Base-by-base conservation (phyloP, 2,329 filamentous ascomycete genomes). In the Botrytis fabae region DNA sequence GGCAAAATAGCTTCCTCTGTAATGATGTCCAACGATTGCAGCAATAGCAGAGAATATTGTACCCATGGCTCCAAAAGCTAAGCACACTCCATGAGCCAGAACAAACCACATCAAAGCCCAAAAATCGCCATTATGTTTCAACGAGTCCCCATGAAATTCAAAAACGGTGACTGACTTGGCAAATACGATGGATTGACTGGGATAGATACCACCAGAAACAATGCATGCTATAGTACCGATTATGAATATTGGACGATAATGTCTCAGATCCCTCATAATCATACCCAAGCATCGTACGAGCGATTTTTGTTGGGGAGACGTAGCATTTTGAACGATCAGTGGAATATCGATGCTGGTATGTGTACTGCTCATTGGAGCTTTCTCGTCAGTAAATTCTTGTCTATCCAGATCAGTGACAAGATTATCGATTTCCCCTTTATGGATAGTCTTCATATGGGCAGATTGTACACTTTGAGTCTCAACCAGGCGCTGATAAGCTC, bases 1-100 rank as follows among this genome's bases (percentile, higher is more conserved):
- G 20, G 57, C 61, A 20, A 71, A 57, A 65, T 57, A 71, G n/a
- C 35, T 46, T n/a, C n/a, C 28, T 28, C 44, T 44, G 44, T 71
- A 64, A 40, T 59, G 46, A 22, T 64, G 46, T 35, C 35, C 46
- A 32, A 61, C 54, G 6, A 61, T 38, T 14, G 68, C 54, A 14
- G 54, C 38, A 28, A 70, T 61, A 4, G 59, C 42, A 7, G 54
- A 60, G 12, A 61, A 70, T 14, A 70, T 32, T 46, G n/a, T 44
- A 6, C 68, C 68, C 38, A 70, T 48, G 8, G 35, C 18, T 87
- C 77, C 93, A 91, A 51, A 66, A 14, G 51, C 38, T 32, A 68
- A 14, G 28, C 38, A 59, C 12, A 54, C 38, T 9, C 35, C 48
- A 60, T 68, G 42, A 14, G 70, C 70, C 51, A 72, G 62, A 66